phyloP scores from a whole-genome alignment of 768 basidiomycete species.

The Suillus placidus region DNA sequence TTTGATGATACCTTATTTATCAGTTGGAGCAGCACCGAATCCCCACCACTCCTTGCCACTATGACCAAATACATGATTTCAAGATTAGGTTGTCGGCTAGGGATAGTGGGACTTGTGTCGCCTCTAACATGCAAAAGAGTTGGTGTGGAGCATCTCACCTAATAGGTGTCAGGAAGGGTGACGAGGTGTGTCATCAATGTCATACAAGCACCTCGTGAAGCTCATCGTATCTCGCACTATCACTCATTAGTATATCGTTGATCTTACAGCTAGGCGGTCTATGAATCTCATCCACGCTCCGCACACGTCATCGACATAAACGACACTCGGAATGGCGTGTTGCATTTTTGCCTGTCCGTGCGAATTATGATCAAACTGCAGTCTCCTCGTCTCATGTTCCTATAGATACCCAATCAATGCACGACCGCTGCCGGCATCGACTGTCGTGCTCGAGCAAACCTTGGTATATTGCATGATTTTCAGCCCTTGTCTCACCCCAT shows the following conservation, averaged over 20 bases:
- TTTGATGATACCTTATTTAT: neutral
- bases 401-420: neutral
- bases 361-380: neutral
- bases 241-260: neutral
- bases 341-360: neutral
- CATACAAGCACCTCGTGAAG: neutral
- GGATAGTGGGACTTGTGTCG: neutral
- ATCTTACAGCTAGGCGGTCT: neutral
- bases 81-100: neutral
- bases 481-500: neutral
- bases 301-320: neutral
- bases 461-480: no score
- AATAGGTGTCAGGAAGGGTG: neutral
- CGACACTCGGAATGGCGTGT: neutral
- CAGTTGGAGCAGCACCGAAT: neutral
- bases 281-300: neutral
- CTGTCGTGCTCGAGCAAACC: neutral
- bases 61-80: neutral
- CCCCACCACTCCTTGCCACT: neutral
- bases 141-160: neutral
- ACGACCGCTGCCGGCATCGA: neutral
- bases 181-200: neutral
- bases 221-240: neutral
- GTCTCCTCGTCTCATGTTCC: neutral
- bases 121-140: neutral